Percentiles rank a stretch among this genome's conserved stretches.
These are phyloP conservation scores for Candida xiaguanensis DNA, from an alignment of 805 yeast genomes.

Conservation along the genomic window DNA sequence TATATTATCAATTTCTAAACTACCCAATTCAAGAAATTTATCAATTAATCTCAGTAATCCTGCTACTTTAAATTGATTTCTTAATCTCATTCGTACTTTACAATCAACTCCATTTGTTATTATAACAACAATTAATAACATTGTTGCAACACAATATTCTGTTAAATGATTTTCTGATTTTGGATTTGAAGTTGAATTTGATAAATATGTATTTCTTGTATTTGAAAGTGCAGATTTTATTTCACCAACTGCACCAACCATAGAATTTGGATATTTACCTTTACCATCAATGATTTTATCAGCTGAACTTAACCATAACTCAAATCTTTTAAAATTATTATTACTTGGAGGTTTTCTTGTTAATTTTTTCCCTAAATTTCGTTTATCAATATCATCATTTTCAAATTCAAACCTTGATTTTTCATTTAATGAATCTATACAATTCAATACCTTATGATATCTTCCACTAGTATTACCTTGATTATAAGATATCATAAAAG, in stretches of 20 bases:
- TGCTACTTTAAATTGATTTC: slow-evolving; percentile 56
- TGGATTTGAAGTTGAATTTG: slow-evolving; percentile 31
- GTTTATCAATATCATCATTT: slow-evolving; percentile 1
- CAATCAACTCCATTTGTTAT: slow-evolving; percentile 43
- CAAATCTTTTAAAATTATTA: slow-evolving; percentile 48
- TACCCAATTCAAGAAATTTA: slow-evolving; percentile 49
- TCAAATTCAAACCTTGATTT: slow-evolving; percentile 39
- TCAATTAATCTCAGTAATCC: slow-evolving; percentile 53
- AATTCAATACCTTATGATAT: slow-evolving; percentile 54
- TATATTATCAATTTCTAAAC: slow-evolving; percentile 61
- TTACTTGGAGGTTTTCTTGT: slow-evolving; percentile 35
- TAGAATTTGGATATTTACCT: slow-evolving; percentile 79
- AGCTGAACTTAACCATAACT: slow-evolving; percentile 67
- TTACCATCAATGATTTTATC: slow-evolving; percentile 73
- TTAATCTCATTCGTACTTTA: slow-evolving; percentile 50
- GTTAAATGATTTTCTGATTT: slow-evolving; percentile 55
- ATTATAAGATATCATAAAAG: slow-evolving; percentile 42
- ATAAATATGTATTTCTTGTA: slow-evolving; percentile 19
- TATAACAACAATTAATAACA: slow-evolving; percentile 67
- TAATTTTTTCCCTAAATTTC: slow-evolving; percentile 14
- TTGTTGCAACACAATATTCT: slow-evolving; percentile 69
- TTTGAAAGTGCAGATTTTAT: slow-evolving; percentile 39
- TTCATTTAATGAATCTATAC: slow-evolving; percentile 43
- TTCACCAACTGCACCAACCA: slow-evolving; percentile 91
- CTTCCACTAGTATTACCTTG: slow-evolving; percentile 24